Evolutionary conservation across 805 yeast genomes (phyloP), one percentile per base, ranked within the genome.

Genomic region (Spathaspora girioi): DNA sequence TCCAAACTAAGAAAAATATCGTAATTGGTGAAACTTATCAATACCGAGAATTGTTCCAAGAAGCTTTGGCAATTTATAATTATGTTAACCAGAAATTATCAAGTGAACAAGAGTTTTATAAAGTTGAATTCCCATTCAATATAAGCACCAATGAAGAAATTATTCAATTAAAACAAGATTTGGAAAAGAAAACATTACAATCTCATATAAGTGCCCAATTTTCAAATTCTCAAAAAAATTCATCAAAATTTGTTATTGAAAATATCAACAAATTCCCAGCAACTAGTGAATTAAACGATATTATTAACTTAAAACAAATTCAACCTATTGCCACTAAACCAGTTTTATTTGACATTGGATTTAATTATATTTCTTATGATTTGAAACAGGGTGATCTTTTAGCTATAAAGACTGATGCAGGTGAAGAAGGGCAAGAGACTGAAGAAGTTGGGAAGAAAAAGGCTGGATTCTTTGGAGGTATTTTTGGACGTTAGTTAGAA

Each of bases 321-420:
- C 72, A 70, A 55, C 87, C 96, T 0, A 81, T 88, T 1, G 78
- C 83, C 49, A 81, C 86, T 51, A 93, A 94, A 68, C 97, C 99
- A 0, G 96, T 91, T 9, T 79, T 92, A 61, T 94, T 90, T 61
- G 99, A 93, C 65, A 75, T 89, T 56, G 98, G 96, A 0, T 92
- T 77, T 74, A 92, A 91, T 65, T 91, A 88, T 62, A 79, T 92
- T 49, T 75, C 77, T 35, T 84, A 83, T 60, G 73, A 70, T 40
- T 48, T 63, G 47, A 70, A 64, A 10, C 60, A 60, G 29, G 51
- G 50, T 32, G 52, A 54, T 15, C 23, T 53, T 26, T 50, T 55
- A 12, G 44, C 52, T 45, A 14, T 49, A 35, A 35, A 35, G 7
- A 3, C 9, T 14, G 3, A 15, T 14, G 18, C 3, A n/a, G 3